Base-by-base conservation (phyloP, 2,329 filamentous ascomycete species). In the Cercospora janseana region DNA sequence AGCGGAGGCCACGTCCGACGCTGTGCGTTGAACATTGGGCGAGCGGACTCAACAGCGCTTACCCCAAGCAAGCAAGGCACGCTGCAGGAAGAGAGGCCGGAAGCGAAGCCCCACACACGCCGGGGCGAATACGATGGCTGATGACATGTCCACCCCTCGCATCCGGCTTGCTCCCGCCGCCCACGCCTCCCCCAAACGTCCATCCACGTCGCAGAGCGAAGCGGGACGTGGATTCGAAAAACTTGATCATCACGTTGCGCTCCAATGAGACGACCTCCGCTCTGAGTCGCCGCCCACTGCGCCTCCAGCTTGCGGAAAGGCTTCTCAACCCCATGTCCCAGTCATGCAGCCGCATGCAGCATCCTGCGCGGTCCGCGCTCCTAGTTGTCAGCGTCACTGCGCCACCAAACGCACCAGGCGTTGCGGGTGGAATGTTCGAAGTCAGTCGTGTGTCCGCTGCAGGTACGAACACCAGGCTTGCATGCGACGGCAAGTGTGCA, bases 401-500 rank as follows among this genome's bases (percentile, higher is more conserved):
- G 26, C 27, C 21, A 16, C 16, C 27, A 32, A 29, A 47, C 34
- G 44, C 24, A 32, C 16, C 20, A 48, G 46, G 46, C 46, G 46
- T 41, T 34, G 26, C 18, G n/a, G n/a, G n/a, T 48, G 29, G 46
- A 26, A 38, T 38, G 32, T 47, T 23, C 40, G n/a, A n/a, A n/a
- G n/a, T 38, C 32, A 38, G 44, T 29, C 32, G 15, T 47, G 32
- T 34, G 50, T 48, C 48, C 50, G 45, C 41, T 45, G 50, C 50
- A 53, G 50, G 37, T 48, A 46, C 50, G 43, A 37, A 38, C 28
- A 34, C n/a, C n/a, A n/a, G n/a, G n/a, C n/a, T n/a, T n/a, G n/a
- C n/a, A n/a, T n/a, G n/a, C n/a, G n/a, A n/a, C n/a, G n/a, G n/a
- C 41, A 52, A 42, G 50, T 38, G 45, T 52, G 50, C 45, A 48